Conservation (phyloP, 2,329 filamentous ascomycete species). For the Beauveria pseudobassiana region DNA sequence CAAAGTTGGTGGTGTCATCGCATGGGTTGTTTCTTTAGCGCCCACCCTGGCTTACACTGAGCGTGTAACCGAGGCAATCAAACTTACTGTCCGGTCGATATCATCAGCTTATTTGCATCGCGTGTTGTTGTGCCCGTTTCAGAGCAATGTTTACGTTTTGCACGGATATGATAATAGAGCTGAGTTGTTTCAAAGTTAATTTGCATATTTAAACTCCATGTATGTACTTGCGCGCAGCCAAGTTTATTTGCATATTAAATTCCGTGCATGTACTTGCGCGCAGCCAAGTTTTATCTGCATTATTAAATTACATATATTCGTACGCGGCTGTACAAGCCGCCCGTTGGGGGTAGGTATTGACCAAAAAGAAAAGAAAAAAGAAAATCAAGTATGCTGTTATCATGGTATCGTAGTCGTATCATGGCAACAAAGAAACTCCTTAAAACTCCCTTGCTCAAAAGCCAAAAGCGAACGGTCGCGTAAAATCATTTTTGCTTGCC, state of each 20-base stretch:
- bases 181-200: not conserved
- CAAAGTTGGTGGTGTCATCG: not conserved
- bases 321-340: not conserved
- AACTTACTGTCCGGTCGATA: no score
- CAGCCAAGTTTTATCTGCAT: not conserved
- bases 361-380: not conserved
- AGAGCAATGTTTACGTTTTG: not conserved
- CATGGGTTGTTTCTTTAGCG: not conserved
- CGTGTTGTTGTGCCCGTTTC: no score
- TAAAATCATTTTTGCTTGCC: not conserved
- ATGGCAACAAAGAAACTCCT: not conserved
- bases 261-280: no score
- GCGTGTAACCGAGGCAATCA: not conserved
- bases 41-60: not conserved
- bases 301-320: not conserved
- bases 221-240: no score
- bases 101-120: no score
- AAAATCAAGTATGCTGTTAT: not conserved
- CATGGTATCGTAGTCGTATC: conserved; percentile 7
- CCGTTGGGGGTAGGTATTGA: not conserved
- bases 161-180: not conserved
- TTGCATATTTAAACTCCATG: no score
- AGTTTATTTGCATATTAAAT: not conserved
- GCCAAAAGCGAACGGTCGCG: not conserved
- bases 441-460: not conserved